Conservation (phyloP, 495 filamentous ascomycete species). For the Penicillium bovifimosum region DNA sequence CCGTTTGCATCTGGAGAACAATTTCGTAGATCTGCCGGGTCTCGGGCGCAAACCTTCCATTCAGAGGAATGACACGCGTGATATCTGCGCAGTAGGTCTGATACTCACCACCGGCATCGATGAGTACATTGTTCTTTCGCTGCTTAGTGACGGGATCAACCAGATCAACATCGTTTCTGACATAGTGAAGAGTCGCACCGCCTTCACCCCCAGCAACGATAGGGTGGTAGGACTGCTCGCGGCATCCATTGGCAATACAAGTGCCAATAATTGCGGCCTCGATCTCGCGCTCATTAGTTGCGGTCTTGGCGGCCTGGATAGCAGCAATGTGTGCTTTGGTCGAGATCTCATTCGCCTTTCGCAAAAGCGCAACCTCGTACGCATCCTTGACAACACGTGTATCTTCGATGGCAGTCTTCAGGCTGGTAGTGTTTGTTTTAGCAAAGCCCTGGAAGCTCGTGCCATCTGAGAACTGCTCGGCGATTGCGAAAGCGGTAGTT, state of each 20-base stretch:
- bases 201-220: constrained; percentile 75
- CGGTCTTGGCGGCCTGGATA: constrained; percentile 57
- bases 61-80: constrained; percentile 82
- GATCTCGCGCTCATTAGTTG: constrained; percentile 75
- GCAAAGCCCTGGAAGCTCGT: constrained; percentile 61
- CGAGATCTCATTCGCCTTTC: constrained; percentile 77
- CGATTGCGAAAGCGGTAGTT: constrained; percentile 61
- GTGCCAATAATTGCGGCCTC: constrained; percentile 69
- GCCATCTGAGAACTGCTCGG: constrained; percentile 60
- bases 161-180: constrained; percentile 66
- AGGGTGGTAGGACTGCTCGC: constrained; percentile 76
- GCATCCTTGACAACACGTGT: constrained; percentile 74
- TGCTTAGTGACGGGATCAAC: constrained; percentile 30
- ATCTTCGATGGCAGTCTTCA: constrained; percentile 74
- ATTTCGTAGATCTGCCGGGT: constrained; percentile 77
- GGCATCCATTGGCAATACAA: constrained; percentile 69
- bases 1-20: constrained; percentile 77
- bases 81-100: constrained; percentile 80
- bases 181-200: constrained; percentile 84
- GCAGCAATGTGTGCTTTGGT: constrained; percentile 69
- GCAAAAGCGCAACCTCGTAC: constrained; percentile 78
- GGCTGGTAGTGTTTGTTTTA: constrained; percentile 50
- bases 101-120: constrained; percentile 83
- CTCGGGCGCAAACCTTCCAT: constrained; percentile 67
- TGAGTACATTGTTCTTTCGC: constrained; percentile 66